Evolutionary conservation across 1,139 yeast species (phyloP).

Genomic region (Pichia sp.): DNA sequence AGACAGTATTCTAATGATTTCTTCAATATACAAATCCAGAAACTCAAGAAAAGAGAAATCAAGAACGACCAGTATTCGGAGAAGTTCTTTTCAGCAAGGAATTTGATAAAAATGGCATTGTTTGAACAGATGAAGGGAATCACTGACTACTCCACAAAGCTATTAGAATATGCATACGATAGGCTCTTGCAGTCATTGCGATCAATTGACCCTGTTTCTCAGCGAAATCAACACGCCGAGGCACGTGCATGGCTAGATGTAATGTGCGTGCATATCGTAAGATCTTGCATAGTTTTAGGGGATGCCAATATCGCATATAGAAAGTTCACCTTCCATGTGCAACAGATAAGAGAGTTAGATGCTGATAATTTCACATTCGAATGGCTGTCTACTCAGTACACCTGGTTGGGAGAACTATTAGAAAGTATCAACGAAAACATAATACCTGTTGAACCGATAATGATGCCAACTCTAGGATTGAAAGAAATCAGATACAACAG

Average conservation of each 20-base stretch:
- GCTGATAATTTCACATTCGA: slow-evolving; percentile 9
- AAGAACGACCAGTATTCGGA: slow-evolving; percentile 22
- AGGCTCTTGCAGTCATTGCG: slow-evolving; percentile 7
- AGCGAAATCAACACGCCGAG: slow-evolving; percentile 36
- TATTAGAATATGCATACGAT: slow-evolving; percentile 28
- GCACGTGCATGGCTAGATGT: slow-evolving; percentile 53
- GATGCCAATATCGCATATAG: slow-evolving; percentile 56
- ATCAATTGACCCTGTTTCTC: slow-evolving; percentile 2
- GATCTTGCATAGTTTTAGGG: slow-evolving; percentile 58
- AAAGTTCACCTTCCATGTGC: slow-evolving; percentile 59
- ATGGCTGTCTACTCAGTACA: slow-evolving; percentile 46
- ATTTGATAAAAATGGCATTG: slow-evolving; percentile 45
- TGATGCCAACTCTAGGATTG: slow-evolving; percentile 27
- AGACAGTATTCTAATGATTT: slow-evolving; percentile 40
- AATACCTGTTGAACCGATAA: slow-evolving; percentile 34
- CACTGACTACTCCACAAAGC: slow-evolving; percentile 42
- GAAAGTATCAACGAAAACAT: slow-evolving; percentile 42
- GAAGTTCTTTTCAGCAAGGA: slow-evolving; percentile 43
- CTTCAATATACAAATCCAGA: slow-evolving; percentile 37
- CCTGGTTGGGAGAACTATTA: slow-evolving; percentile 58
- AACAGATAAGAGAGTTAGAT: slow-evolving; percentile 15
- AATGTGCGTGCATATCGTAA: slow-evolving; percentile 57
- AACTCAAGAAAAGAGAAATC: slow-evolving; percentile 33
- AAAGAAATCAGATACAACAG: slow-evolving; percentile 9
- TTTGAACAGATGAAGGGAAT: slow-evolving; percentile 46